phyloP scores from a whole-genome alignment of 164 flowering plant genomes.

The Platanus orientalis region DNA sequence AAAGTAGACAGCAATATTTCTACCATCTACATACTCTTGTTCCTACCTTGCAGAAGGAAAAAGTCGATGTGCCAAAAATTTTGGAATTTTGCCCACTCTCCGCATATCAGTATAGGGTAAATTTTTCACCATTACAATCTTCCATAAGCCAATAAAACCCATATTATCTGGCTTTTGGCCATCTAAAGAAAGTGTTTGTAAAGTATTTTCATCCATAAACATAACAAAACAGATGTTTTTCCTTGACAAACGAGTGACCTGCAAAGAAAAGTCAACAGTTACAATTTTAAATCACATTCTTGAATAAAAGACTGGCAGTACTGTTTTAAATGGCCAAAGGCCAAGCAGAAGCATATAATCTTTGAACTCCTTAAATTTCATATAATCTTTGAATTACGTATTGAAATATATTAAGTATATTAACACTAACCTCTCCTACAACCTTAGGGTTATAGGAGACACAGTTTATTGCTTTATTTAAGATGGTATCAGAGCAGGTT shows the following conservation, averaged over 20 bases:
- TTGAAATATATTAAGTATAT: no score
- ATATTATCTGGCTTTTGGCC: slow-evolving; percentile 63
- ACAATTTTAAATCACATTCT: no score
- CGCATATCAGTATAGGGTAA: slow-evolving; percentile 89
- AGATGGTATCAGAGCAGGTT: no score
- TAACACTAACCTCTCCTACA: no score
- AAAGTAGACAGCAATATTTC: neutral
- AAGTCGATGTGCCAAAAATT: slow-evolving; percentile 83
- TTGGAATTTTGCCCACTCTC: slow-evolving; percentile 95
- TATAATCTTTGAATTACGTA: no score
- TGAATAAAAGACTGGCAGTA: no score
- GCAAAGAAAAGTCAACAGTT: slow-evolving; percentile 8
- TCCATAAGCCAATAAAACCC: slow-evolving; percentile 92
- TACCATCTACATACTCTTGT: slow-evolving; percentile 4
- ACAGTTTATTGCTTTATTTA: no score
- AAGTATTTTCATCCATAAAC: slow-evolving; percentile 82
- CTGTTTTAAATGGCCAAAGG: no score
- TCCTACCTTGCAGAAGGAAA: slow-evolving; percentile 92
- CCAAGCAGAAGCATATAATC: no score
- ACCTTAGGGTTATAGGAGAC: no score
- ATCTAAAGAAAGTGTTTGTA: slow-evolving; percentile 70
- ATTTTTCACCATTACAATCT: slow-evolving; percentile 84
- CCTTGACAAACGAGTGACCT: slow-evolving; percentile 84
- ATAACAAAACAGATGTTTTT: slow-evolving; percentile 96
- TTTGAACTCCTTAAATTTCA: no score